Conservation (phyloP, 345 rosid species). For the Salix viminalis region DNA sequence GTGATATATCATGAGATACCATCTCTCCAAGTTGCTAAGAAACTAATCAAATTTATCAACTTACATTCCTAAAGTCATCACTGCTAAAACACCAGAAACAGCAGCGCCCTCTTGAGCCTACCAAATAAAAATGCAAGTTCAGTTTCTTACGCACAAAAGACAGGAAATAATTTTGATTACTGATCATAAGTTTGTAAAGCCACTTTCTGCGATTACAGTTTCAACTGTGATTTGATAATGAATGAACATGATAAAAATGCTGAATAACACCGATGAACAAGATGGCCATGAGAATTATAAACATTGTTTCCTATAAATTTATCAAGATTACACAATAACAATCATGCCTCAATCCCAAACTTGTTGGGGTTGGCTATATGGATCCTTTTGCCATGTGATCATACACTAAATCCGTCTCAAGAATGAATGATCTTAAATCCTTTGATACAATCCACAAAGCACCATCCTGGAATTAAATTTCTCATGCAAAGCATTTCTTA, state of each 20-base stretch:
- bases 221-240: background rate
- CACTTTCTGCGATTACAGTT: background rate
- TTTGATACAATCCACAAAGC: background rate
- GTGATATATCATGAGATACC: constrained; percentile 9
- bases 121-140: constrained; percentile 23
- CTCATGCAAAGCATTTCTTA: background rate
- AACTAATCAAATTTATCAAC: constrained; percentile 21
- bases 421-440: background rate
- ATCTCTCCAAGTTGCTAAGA: constrained; percentile 11
- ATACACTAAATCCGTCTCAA: background rate
- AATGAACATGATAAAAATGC: background rate
- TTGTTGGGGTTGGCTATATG: background rate
- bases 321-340: background rate
- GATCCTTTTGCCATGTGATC: background rate
- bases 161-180: background rate
- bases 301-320: background rate
- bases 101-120: constrained; percentile 88
- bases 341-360: background rate
- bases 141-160: constrained; percentile 4
- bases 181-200: background rate
- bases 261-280: background rate
- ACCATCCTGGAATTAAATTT: background rate
- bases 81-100: constrained; percentile 93
- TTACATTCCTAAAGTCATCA: constrained; percentile 98
- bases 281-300: background rate